Percentiles rank a stretch among this genome's conserved stretches.
phyloP scores from a whole-genome alignment of 352 stramenopile genomes.

The Phytophthora crassamura region DNA sequence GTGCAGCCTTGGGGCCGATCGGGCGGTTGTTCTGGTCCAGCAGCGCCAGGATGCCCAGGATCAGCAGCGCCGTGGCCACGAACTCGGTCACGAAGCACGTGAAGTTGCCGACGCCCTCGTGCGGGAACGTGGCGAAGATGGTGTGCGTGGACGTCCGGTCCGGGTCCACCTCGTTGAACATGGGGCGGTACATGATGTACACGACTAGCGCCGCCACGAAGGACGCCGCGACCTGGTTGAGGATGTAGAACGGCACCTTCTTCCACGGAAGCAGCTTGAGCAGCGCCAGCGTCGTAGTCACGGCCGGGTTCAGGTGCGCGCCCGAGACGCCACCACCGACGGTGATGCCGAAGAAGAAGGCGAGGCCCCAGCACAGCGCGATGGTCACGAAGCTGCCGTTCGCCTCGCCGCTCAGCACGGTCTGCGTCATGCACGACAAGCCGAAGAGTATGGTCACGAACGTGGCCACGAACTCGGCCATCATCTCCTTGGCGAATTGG shows the following conservation, averaged over 20 bases:
- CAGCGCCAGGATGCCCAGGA: no score
- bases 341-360: constrained; percentile 52
- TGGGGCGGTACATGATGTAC: constrained; percentile 48
- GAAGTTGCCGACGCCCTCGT: no score
- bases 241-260: constrained; percentile 42
- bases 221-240: constrained; percentile 38
- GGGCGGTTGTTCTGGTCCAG: no score
- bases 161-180: constrained; percentile 42
- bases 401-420: constrained; percentile 36
- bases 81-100: no score
- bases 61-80: no score
- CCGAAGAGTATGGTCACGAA: constrained; percentile 53
- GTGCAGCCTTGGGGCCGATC: no score
- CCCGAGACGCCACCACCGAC: constrained; percentile 40
- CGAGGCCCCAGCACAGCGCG: constrained; percentile 52
- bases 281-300: constrained; percentile 9
- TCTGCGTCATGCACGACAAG: constrained; percentile 46
- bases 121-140: no score
- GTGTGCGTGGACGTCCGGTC: no score
- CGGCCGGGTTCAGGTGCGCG: constrained; percentile 39
- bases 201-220: constrained; percentile 39
- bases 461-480: constrained; percentile 52
- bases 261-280: no score
- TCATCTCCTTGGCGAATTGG: constrained; percentile 43
- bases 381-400: constrained; percentile 52